These are phyloP conservation scores for Chaetomiaceae sp. DNA, from an alignment of 2,329 filamentous ascomycete species.

Conservation along the genomic window DNA sequence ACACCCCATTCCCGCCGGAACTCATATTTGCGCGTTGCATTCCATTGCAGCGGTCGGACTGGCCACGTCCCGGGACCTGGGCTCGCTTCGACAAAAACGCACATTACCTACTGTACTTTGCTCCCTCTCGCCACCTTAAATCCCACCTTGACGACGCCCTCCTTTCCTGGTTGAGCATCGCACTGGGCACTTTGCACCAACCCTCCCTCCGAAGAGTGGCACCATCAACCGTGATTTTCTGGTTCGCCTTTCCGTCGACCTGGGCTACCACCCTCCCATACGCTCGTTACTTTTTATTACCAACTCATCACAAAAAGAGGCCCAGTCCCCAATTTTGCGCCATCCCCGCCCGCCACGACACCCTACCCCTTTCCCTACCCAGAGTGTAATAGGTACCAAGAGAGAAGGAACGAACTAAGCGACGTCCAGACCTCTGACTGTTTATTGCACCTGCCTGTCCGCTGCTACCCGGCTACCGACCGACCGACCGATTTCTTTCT, in stretches of 20 bases:
- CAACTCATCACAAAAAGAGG: too few relatives aligned
- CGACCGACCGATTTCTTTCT: too few relatives aligned
- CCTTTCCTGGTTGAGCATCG: conserved; percentile 7
- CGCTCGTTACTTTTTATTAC: conserved; percentile 6
- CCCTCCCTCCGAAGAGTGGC: conserved; percentile 1
- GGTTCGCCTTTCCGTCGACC: background rate
- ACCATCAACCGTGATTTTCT: background rate
- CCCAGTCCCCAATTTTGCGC: too few relatives aligned
- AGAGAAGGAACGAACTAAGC: background rate
- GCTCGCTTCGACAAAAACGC: conserved; percentile 7
- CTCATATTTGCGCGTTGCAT: conserved; percentile 23
- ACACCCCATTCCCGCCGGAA: conserved; percentile 19
- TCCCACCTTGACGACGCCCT: conserved; percentile 1
- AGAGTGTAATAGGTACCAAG: too few relatives aligned
- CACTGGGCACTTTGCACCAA: background rate
- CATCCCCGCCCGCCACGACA: too few relatives aligned
- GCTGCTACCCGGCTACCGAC: background rate
- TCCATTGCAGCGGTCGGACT: conserved; percentile 21
- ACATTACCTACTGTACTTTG: background rate
- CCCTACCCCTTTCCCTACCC: too few relatives aligned
- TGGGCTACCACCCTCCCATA: background rate
- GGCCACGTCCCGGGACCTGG: conserved; percentile 19
- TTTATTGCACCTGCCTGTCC: background rate
- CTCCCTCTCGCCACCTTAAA: background rate
- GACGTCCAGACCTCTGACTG: background rate